phyloP scores from a whole-genome alignment of 1,284 basidiomycete genomes.

The Phlebopus sp. region DNA sequence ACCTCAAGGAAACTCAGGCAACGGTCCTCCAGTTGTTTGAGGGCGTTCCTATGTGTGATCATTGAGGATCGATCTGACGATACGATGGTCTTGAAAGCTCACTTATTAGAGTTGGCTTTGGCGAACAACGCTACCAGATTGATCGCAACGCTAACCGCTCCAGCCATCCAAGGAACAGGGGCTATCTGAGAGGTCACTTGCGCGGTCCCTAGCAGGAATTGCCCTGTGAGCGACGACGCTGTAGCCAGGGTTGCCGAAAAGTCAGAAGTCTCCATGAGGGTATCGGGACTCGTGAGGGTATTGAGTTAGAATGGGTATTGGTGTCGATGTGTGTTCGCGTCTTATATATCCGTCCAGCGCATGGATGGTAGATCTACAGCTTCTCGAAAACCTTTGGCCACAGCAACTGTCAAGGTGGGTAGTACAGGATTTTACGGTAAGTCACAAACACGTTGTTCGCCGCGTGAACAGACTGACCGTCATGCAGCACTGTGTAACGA shows the following conservation, averaged over 20 bases:
- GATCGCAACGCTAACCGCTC: slow-evolving; percentile 40
- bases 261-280: background rate
- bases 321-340: too few species aligned
- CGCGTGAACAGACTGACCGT: background rate
- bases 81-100: slow-evolving; percentile 4
- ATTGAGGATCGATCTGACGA: background rate
- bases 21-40: slow-evolving; percentile 42
- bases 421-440: background rate
- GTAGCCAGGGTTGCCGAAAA: slow-evolving; percentile 6
- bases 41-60: slow-evolving; percentile 32
- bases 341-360: background rate
- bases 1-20: slow-evolving; percentile 31
- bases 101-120: slow-evolving; percentile 48
- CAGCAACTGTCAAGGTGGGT: background rate
- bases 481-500: slow-evolving; percentile 2
- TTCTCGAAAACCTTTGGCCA: background rate
- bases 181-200: slow-evolving; percentile 45
- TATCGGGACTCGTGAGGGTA: too few species aligned
- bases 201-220: slow-evolving; percentile 26
- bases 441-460: background rate
- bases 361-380: background rate
- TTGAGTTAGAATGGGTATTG: too few species aligned
- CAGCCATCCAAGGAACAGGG: slow-evolving; percentile 47
- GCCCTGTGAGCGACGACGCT: slow-evolving; percentile 11
- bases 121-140: slow-evolving; percentile 44